Base-by-base conservation (phyloP, 2,329 filamentous ascomycete genomes). In the Hymenoscyphus linearis region DNA sequence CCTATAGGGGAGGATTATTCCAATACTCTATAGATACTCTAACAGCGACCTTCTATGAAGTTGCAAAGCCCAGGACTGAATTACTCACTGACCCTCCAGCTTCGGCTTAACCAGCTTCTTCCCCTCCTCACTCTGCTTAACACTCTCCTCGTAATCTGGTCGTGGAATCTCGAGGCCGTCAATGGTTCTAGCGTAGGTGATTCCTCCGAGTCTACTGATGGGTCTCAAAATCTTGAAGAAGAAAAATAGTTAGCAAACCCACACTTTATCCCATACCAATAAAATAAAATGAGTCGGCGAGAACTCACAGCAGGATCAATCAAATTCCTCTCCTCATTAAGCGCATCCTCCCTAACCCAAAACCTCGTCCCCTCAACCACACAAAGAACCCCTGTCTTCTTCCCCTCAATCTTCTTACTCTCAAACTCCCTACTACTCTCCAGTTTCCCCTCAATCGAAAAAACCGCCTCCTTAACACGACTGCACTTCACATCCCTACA, bases 341-440 rank as follows among this genome's bases (percentile, higher is more conserved):
- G 78, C 2, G 92, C 92, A 76, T 97, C 93, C 73, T 96, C 91
- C 58, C 93, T 78, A 1, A 87, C 91, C 91, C 93, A 97, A 72
- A 97, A 96, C 31, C 87, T 81, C 36, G 89, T 86, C 0, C 91
- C 93, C 76, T 97, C 91, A 13, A 97, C 79, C 36, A 96, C 82
- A 1, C 84, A 88, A 65, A 96, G 71, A 3, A 88, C 87, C 0
- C 88, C 85, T 0, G 88, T 88, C 78, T 86, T 92, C 76, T 87
- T 88, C 2, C 90, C 91, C 0, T 88, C 87, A 2, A 77, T 85
- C 0, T 80, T 80, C 58, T 82, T 81, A 73, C 87, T 90, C 74
- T 93, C 87, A 76, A 91, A 96, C 76, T 96, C 91, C 69, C 77
- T 86, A 76, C 75, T 79, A 79, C 86, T 85, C 64, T 93, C 83